Percentiles rank a stretch among this genome's conserved stretches.
Conservation (phyloP, 108 stramenopile species). For the Nitzschia sp. region DNA sequence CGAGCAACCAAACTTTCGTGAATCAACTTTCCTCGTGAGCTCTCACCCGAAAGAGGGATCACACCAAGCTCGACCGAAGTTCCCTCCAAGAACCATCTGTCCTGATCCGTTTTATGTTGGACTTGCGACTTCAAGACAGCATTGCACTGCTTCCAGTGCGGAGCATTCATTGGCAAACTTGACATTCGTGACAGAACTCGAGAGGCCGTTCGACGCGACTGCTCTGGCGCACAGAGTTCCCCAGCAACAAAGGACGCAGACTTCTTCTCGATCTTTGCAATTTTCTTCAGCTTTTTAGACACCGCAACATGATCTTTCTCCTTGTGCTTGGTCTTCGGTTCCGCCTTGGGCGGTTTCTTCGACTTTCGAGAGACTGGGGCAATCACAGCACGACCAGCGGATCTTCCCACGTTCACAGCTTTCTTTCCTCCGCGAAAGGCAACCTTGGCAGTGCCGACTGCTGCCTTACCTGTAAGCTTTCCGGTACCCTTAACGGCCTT, state of each 20-base stretch:
- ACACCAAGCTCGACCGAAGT: constrained; percentile 70
- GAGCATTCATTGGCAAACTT: constrained; percentile 36
- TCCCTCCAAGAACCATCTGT: constrained; percentile 76
- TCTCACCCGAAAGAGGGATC: constrained; percentile 38
- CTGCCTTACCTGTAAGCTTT: constrained; percentile 35
- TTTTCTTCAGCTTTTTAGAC: constrained; percentile 48
- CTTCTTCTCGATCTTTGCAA: constrained; percentile 40
- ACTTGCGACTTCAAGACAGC: constrained; percentile 52
- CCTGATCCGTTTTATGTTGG: constrained; percentile 51
- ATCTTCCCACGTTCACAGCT: constrained; percentile 30
- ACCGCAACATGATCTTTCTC: constrained; percentile 43
- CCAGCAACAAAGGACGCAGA: constrained; percentile 48
- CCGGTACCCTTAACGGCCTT: constrained; percentile 31
- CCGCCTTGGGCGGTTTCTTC: constrained; percentile 46
- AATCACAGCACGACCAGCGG: constrained; percentile 35
- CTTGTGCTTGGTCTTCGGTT: constrained; percentile 47
- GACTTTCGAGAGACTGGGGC: constrained; percentile 31
- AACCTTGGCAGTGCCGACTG: constrained; percentile 24
- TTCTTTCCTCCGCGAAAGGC: constrained; percentile 17
- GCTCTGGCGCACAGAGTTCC: constrained; percentile 70
- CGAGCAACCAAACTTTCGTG: constrained; percentile 74
- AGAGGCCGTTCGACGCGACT: constrained; percentile 69
- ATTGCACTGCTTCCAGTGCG: constrained; percentile 34
- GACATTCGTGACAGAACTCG: constrained; percentile 67
- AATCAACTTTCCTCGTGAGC: constrained; percentile 34